phyloP scores from a whole-genome alignment of 2,329 filamentous ascomycete genomes.

The Orbilia quercus region DNA sequence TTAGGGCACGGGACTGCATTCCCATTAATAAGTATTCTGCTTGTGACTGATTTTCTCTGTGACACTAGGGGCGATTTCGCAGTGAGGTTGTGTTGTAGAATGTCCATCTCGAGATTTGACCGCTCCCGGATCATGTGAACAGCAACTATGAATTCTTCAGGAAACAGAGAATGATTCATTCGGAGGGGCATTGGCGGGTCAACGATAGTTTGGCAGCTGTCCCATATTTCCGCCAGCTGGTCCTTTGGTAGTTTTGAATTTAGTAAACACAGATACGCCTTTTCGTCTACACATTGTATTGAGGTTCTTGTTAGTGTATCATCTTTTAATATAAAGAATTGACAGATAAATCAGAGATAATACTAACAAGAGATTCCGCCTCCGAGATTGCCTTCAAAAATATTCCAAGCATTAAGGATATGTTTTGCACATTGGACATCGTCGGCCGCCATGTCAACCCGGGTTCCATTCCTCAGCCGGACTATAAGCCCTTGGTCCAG shows the following conservation, averaged over 20 bases:
- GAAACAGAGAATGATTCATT: conserved; percentile 46
- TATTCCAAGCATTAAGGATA: conserved; percentile 52
- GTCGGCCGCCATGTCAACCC: conserved; percentile 44
- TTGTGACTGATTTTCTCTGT: conserved; percentile 46
- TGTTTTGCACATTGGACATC: conserved; percentile 48
- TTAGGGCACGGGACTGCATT: conserved; percentile 42
- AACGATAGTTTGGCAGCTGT: conserved; percentile 46
- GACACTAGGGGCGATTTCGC: conserved; percentile 45
- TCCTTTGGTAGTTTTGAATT: conserved; percentile 51
- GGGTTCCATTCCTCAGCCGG: conserved; percentile 26
- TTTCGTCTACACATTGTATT: conserved; percentile 31
- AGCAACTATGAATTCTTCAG: conserved; percentile 50
- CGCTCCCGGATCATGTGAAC: conserved; percentile 38
- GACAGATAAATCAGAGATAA: too few species aligned
- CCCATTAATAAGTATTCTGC: conserved; percentile 41
- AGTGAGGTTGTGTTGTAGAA: conserved; percentile 44
- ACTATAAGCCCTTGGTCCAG: conserved; percentile 46
- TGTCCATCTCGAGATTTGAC: conserved; percentile 33
- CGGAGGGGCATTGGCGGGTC: conserved; percentile 48
- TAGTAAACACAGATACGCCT: conserved; percentile 47
- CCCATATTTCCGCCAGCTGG: conserved; percentile 52
- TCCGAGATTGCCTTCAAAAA: conserved; percentile 50
- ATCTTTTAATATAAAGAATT: too few species aligned
- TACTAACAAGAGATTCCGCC: conserved; percentile 50
- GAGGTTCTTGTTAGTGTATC: too few species aligned